phyloP scores from a whole-genome alignment of 306 rosid genomes.

The Sophora flavescens region DNA sequence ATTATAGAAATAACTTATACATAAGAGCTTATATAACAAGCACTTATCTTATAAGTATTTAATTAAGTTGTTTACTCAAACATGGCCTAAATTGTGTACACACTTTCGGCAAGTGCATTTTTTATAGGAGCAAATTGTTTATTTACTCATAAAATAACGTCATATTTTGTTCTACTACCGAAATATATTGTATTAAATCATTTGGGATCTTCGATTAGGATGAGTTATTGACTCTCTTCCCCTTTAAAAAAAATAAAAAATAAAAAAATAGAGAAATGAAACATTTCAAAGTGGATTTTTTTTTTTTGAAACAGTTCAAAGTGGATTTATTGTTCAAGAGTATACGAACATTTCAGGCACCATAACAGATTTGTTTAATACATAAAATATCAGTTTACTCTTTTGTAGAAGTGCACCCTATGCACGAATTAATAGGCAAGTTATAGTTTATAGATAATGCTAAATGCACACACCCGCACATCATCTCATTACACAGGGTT shows the following conservation, averaged over 20 bases:
- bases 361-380: neutral
- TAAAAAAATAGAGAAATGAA: neutral
- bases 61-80: too few species aligned
- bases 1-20: too few species aligned
- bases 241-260: too few species aligned
- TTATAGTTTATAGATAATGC: neutral
- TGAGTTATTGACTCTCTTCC: conserved; percentile 15
- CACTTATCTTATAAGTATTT: too few species aligned
- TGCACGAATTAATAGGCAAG: neutral
- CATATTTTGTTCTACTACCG: neutral
- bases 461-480: too few species aligned
- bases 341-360: neutral
- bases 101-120: too few species aligned
- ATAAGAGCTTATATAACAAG: too few species aligned
- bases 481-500: too few species aligned
- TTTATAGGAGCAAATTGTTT: too few species aligned
- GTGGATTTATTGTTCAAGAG: neutral
- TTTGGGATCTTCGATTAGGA: neutral
- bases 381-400: neutral
- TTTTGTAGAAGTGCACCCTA: conserved; percentile 9
- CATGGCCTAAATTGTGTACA: too few species aligned
- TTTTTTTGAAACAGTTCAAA: neutral
- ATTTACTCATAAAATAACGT: too few species aligned
- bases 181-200: conserved; percentile 1
- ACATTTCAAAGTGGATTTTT: neutral